Conservation (phyloP, 1,139 yeast genomes). For the Arxiozyma bovina region DNA sequence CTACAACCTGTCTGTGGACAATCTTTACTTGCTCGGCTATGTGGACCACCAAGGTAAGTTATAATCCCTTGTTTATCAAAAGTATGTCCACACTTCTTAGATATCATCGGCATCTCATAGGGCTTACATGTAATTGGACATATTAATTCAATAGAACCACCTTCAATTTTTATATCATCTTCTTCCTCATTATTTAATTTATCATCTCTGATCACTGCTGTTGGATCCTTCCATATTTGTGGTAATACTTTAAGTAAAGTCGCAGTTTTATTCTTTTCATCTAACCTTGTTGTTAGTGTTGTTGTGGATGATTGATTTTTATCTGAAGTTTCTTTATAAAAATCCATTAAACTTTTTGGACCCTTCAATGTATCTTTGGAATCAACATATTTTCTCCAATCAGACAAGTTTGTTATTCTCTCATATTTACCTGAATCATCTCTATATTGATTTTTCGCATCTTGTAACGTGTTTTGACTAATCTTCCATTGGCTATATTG, state of each 20-base stretch:
- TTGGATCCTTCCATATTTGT: slow-evolving; percentile 23
- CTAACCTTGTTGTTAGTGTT: slow-evolving; percentile 1
- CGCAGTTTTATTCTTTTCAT: neutral
- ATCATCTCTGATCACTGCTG: slow-evolving; percentile 20
- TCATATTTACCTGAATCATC: slow-evolving; percentile 9
- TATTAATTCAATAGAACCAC: slow-evolving; percentile 54
- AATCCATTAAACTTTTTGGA: slow-evolving; percentile 7
- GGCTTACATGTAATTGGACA: slow-evolving; percentile 55
- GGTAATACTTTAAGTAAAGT: slow-evolving; percentile 18
- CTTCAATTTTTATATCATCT: slow-evolving; percentile 53
- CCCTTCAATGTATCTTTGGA: slow-evolving; percentile 6
- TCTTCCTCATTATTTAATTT: slow-evolving; percentile 20
- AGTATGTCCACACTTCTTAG: slow-evolving; percentile 50
- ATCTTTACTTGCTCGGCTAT: slow-evolving; percentile 8
- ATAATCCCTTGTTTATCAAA: slow-evolving; percentile 44
- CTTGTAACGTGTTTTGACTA: slow-evolving; percentile 2
- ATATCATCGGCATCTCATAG: slow-evolving; percentile 46
- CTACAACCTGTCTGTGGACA: slow-evolving; percentile 31
- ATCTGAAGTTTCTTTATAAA: slow-evolving; percentile 1
- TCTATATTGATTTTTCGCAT: slow-evolving; percentile 10
- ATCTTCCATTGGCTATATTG: slow-evolving; percentile 2
- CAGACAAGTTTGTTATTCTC: slow-evolving; percentile 7
- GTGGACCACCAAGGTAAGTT: slow-evolving; percentile 13
- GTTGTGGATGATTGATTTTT: neutral
- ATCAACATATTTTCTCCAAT: slow-evolving; percentile 14